Evolutionary conservation across 108 stramenopile genomes (phyloP).

Genomic region (Cyclostephanos tholiformis): DNA sequence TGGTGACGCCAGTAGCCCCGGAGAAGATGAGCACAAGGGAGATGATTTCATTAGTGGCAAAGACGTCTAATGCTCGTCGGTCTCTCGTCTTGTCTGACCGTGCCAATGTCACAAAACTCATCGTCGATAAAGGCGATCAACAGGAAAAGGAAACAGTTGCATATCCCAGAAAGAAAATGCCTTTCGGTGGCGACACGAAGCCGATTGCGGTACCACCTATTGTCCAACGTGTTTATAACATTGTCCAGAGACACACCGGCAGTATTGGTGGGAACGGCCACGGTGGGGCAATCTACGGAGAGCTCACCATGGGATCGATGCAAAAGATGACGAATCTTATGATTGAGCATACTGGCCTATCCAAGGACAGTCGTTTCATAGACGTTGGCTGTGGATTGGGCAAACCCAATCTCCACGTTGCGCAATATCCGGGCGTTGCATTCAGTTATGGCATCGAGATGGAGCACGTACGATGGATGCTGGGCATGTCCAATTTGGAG

Average conservation of each 20-base stretch:
- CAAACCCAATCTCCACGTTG: conserved; percentile 97
- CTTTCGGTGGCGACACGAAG: conserved; percentile 27
- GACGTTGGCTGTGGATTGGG: conserved; percentile 98
- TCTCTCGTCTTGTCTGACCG: conserved; percentile 1
- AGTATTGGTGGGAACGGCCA: conserved; percentile 89
- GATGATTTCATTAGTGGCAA: neutral
- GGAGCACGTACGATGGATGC: conserved; percentile 80
- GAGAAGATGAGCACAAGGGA: conserved; percentile 12
- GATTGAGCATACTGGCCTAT: conserved; percentile 77
- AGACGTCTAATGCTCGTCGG: conserved; percentile 22
- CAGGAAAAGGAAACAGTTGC: neutral
- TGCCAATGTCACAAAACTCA: neutral
- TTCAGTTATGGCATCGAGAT: conserved; percentile 94
- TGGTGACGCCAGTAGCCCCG: conserved; percentile 23
- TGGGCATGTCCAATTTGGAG: conserved; percentile 78
- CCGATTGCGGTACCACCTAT: conserved; percentile 48
- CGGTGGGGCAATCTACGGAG: conserved; percentile 95
- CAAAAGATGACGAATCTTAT: conserved; percentile 87
- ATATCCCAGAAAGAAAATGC: conserved; percentile 13
- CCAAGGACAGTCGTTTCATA: conserved; percentile 83
- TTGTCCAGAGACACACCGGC: conserved; percentile 82
- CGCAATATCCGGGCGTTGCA: conserved; percentile 84
- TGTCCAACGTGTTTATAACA: conserved; percentile 58
- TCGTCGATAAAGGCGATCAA: conserved; percentile 2
- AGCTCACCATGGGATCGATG: conserved; percentile 90